A percentile compares a stretch with the other conserved stretches of the same genome.
Evolutionary conservation across 1,284 basidiomycete genomes (phyloP).

Genomic region (Cryptococcus sp.): DNA sequence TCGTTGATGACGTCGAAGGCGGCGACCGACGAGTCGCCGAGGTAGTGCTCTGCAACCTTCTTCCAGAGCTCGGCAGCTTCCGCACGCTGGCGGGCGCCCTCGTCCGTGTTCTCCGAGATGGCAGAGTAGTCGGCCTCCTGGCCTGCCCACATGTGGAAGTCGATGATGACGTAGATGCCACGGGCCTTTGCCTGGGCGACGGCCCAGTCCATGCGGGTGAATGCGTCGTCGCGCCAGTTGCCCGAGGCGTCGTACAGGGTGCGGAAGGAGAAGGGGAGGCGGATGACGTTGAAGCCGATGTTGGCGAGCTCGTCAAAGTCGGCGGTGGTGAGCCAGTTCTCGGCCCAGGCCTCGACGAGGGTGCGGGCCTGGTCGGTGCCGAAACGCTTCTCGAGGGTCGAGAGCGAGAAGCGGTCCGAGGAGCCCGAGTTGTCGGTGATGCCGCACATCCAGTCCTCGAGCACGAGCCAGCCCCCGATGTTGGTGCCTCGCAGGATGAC

Average conservation of each 20-base stretch:
- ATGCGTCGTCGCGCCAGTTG: conserved; percentile 28
- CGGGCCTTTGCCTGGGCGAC: conserved; percentile 32
- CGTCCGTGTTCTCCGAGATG: conserved; percentile 33
- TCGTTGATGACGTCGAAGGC: conserved; percentile 41
- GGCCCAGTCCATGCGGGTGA: conserved; percentile 36
- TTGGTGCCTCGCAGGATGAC: conserved; percentile 36
- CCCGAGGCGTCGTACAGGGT: conserved; percentile 31
- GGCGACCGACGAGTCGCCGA: conserved; percentile 30
- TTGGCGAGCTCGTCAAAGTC: conserved; percentile 33
- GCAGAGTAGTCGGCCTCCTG: conserved; percentile 34
- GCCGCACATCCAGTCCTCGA: conserved; percentile 43
- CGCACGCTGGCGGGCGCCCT: conserved; percentile 24
- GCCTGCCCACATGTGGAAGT: conserved; percentile 40
- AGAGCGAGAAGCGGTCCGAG: conserved; percentile 34
- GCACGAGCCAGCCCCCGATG: conserved; percentile 40
- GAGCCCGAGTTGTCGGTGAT: conserved; percentile 34
- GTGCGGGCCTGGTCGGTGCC: conserved; percentile 25
- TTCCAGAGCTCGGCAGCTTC: conserved; percentile 32
- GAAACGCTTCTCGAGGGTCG: conserved; percentile 34
- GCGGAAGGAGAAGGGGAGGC: conserved; percentile 36
- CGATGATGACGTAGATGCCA: conserved; percentile 35
- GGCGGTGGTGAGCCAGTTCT: conserved; percentile 33
- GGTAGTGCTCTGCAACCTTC: conserved; percentile 31
- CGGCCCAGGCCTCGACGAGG: conserved; percentile 34
- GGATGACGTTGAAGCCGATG: conserved; percentile 37